Base-by-base conservation (phyloP, 2,329 filamentous ascomycete species). In the Amesomyces nigricolor region DNA sequence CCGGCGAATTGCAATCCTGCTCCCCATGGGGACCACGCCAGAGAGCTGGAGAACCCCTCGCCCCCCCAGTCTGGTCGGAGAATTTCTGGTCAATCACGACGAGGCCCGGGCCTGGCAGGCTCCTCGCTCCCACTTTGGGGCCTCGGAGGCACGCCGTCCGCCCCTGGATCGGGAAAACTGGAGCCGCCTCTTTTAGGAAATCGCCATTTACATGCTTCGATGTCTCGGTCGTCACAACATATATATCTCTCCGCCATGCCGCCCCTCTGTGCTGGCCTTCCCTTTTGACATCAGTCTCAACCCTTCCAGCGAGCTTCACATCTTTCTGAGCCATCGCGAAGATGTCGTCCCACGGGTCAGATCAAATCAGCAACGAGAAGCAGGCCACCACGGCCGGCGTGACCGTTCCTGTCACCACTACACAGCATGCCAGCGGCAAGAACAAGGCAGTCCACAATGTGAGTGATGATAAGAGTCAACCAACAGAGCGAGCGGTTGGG, bases 391-490 rank as follows among this genome's bases (percentile, higher is more conserved):
- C 57, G 22, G 29, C 32, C 13, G 39, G 46, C 29, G 42, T 26
- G 22, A 26, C 22, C 22, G 5, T 44, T 22, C 49, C 49, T n/a
- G 42, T 46, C 2, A 57, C 50, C 47, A 37, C 47, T 9, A 44
- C 32, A 13, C 58, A 47, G 4, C 54, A 58, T 6, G 66, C 64
- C 30, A 65, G 65, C 51, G 47, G 48, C 30, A 67, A 72, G 58
- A 69, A 71, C 16, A 77, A 73, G 64, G 62, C 63, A 40, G 73
- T 75, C 37, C 68, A 68, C 61, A 75, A 75, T 63, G 72, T 75
- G 54, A 64, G 70, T 68, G 43, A 13, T 47, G 32, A 7, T 19
- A 3, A 11, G 32, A 43, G 19, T 10, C 8, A 35, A 7, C 32
- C 9, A 35, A 5, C 32, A 35, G 32, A 35, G 8, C 32, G 3